phyloP scores from a whole-genome alignment of 345 rosid genomes.

The Turritis glabra region DNA sequence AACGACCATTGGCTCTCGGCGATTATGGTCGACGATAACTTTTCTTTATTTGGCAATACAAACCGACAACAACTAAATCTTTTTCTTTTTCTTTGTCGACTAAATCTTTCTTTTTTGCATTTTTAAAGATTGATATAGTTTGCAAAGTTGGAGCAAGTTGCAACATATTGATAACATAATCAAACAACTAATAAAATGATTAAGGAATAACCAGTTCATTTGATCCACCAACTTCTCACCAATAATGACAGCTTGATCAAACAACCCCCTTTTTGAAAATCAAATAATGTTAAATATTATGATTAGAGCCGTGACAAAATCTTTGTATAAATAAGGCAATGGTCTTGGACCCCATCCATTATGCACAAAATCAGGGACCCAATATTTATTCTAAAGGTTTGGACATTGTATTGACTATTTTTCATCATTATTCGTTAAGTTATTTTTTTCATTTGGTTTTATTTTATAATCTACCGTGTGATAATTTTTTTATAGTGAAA shows the following conservation, averaged over 20 bases:
- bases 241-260: conserved; percentile 25
- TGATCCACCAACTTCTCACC: conserved; percentile 28
- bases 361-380: background rate
- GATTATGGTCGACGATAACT: background rate
- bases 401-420: background rate
- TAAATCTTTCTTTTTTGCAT: background rate
- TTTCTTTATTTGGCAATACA: background rate
- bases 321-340: background rate
- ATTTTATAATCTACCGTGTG: background rate
- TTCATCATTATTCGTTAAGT: background rate
- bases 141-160: background rate
- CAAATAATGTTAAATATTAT: background rate
- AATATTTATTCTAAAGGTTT: background rate
- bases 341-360: background rate
- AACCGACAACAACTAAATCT: background rate
- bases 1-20: background rate
- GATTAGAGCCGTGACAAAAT: background rate
- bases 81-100: background rate
- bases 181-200: conserved; percentile 14
- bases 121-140: background rate
- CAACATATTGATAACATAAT: conserved; percentile 10
- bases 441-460: background rate
- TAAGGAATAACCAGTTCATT: conserved; percentile 36
- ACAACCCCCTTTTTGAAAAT: background rate
- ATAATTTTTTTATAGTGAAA: background rate